These are phyloP conservation scores for Aspergillus sparsus DNA, from an alignment of 495 filamentous ascomycete genomes.

Conservation along the genomic window DNA sequence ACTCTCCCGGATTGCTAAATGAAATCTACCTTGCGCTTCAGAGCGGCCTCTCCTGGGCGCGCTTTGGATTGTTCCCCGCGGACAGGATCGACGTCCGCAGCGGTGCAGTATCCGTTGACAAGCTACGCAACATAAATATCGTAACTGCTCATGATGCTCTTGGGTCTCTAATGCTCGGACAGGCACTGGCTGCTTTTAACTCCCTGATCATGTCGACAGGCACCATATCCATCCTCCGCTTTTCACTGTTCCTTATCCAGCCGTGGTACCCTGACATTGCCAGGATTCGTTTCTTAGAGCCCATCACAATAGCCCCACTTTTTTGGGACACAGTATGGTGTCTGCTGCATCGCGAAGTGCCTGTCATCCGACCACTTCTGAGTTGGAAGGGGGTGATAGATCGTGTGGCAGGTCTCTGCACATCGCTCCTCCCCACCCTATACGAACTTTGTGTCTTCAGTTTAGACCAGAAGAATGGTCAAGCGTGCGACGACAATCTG, in stretches of 20 bases:
- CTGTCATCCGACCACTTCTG: conserved; percentile 32
- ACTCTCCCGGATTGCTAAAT: conserved; percentile 5
- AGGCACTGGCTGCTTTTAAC: conserved; percentile 13
- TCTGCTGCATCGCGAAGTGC: conserved; percentile 33
- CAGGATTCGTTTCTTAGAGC: conserved; percentile 30
- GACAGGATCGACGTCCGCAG: conserved; percentile 6
- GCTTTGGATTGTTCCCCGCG: conserved; percentile 2
- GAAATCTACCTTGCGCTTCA: conserved; percentile 10
- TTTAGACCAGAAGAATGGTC: conserved; percentile 20
- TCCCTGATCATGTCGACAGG: conserved; percentile 1
- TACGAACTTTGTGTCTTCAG: conserved; percentile 39
- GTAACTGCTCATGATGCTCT: conserved; percentile 7
- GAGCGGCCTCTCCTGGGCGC: conserved; percentile 3
- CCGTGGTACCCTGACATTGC: conserved; percentile 32
- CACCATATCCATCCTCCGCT: conserved; percentile 9
- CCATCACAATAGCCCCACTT: conserved; percentile 34
- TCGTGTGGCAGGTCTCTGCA: conserved; percentile 35
- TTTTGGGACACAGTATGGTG: conserved; percentile 37
- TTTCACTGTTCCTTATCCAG: conserved; percentile 17
- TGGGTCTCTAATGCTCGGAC: conserved; percentile 8
- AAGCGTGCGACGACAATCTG: neutral
- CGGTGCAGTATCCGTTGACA: conserved; percentile 8
- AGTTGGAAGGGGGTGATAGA: conserved; percentile 33
- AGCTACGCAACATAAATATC: conserved; percentile 7
- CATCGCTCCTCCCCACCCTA: conserved; percentile 32